Base-by-base conservation (phyloP, 2,329 filamentous ascomycete species). In the Pestalotiopsis sp. region DNA sequence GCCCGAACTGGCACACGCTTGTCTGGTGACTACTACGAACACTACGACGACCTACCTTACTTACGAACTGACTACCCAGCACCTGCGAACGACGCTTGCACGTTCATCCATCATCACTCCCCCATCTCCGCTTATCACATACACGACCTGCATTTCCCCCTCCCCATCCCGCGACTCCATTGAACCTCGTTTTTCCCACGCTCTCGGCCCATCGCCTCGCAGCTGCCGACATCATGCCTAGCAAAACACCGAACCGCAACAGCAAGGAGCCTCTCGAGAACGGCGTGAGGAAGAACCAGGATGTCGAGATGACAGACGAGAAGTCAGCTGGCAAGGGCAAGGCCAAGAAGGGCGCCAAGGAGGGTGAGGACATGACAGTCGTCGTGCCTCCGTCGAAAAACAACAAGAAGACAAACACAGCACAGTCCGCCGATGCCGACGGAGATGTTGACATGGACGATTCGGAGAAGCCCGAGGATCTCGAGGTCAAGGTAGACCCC, bases 341-440 rank as follows among this genome's bases (percentile, higher is more conserved):
- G 82, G 87, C 86, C 75, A 91, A 91, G 83, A 90, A 90, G 82
- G 77, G 79, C 23, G 78, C 76, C 75, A 91, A 90, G 80, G 90
- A 94, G 77, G 90, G 87, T 76, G 91, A 91, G 75, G 91, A 93
- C 84, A 94, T 94, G 91, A 94, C 92, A 64, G 91, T 94, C 72
- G 92, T 94, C 75, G 91, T 94, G 59, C 91, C 92, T 67, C 91
- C 91, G 68, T 88, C 90, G 72, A 93, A 93, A 84, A 83, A 84
- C 76, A 83, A 86, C 70, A 87, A 87, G 77, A 82, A 89, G 82
- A 81, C 87, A 68, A 86, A 90, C 69, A 84, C 84, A 73, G 84
- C 86, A 71, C 81, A 84, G 67, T 81, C 83, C 39, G 85, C 88
- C 73, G 89, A 92, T 77, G 85, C 85, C 69, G 91, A 93, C 74